Evolutionary conservation across 140 eudicot species (phyloP).

Genomic region (Senecio squalidus): DNA sequence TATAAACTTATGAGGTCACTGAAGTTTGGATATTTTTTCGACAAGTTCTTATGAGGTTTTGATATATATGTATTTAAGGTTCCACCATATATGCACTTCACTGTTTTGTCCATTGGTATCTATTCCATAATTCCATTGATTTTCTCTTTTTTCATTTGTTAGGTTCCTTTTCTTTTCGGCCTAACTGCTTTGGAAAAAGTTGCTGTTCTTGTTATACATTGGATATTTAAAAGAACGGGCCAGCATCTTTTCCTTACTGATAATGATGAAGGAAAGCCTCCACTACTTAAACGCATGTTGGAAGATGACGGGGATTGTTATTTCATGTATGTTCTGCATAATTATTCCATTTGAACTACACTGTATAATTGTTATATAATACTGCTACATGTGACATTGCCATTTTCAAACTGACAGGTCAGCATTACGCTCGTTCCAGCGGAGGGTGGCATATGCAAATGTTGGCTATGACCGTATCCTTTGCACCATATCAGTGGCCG

Average conservation of each 20-base stretch:
- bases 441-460: constrained; percentile 88
- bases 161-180: constrained; percentile 98
- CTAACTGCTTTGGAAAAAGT: constrained; percentile 70
- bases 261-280: constrained; percentile 84
- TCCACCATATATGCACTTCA: not conserved
- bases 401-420: constrained; percentile 58
- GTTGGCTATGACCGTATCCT: constrained; percentile 99
- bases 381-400: constrained; percentile 9
- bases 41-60: not conserved
- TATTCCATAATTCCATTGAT: not conserved
- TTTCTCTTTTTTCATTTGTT: constrained; percentile 10
- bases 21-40: not conserved
- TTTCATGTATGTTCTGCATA: constrained; percentile 60
- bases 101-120: not conserved
- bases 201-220: constrained; percentile 73
- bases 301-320: constrained; percentile 55
- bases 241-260: constrained; percentile 89
- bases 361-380: not conserved
- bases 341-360: constrained; percentile 1
- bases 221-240: constrained; percentile 96
- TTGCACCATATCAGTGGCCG: constrained; percentile 6
- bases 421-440: constrained; percentile 66
- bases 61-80: not conserved
- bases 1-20: not conserved
- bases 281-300: constrained; percentile 85